phyloP scores from a whole-genome alignment of 495 filamentous ascomycete species.

The Aspergillus diversus region DNA sequence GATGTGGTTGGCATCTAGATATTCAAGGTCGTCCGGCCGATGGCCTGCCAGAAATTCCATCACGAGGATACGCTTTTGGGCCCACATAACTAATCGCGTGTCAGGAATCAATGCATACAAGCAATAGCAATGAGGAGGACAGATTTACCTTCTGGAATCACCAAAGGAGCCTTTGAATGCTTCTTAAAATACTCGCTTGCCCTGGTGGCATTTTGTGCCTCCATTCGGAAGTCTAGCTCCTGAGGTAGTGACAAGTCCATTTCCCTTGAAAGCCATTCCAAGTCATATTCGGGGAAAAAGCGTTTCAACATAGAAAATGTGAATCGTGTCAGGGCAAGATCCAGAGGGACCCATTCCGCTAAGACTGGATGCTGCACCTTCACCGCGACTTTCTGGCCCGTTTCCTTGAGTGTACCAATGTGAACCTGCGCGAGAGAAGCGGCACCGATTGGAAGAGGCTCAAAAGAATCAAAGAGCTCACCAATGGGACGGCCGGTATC shows the following conservation, averaged over 20 bases:
- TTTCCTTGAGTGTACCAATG: constrained; percentile 80
- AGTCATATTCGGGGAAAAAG: constrained; percentile 96
- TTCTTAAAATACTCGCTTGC: constrained; percentile 76
- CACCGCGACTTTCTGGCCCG: constrained; percentile 90
- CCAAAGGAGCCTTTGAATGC: constrained; percentile 71
- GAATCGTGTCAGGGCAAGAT: constrained; percentile 82
- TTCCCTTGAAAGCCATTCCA: constrained; percentile 93
- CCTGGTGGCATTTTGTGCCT: constrained; percentile 82
- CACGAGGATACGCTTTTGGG: constrained; percentile 84
- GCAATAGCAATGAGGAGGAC: background rate
- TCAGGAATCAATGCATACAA: constrained; percentile 21
- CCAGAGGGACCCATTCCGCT: constrained; percentile 89
- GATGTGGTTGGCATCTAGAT: constrained; percentile 82
- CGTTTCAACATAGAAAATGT: constrained; percentile 87
- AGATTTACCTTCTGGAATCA: constrained; percentile 72
- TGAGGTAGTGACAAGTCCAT: constrained; percentile 89
- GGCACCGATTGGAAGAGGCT: constrained; percentile 78
- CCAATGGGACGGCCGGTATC: constrained; percentile 82
- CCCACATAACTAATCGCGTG: constrained; percentile 79
- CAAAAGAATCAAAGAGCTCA: constrained; percentile 85
- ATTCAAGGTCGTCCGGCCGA: constrained; percentile 87
- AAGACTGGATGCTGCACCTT: constrained; percentile 95
- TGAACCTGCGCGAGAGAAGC: constrained; percentile 96
- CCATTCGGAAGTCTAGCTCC: constrained; percentile 87
- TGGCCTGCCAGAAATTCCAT: constrained; percentile 92